Percentiles rank a stretch among this genome's conserved stretches.
Conservation (phyloP, 345 rosid species). For the Euphorbia lathyris region DNA sequence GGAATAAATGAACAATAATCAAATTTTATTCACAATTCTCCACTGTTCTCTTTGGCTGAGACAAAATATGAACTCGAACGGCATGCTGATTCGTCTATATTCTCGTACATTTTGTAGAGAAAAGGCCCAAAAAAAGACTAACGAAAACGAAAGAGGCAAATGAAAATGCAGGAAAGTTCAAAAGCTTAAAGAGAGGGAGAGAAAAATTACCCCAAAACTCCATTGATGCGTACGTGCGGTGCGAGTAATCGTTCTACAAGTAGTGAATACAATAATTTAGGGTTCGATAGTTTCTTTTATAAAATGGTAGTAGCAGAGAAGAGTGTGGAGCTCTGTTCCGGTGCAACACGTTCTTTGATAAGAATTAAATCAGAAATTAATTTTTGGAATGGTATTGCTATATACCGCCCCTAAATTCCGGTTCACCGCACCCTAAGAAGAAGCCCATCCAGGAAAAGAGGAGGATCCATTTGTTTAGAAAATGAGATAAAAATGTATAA, state of each 20-base stretch:
- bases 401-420: no score
- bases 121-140: background rate
- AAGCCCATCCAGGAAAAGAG: no score
- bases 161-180: background rate
- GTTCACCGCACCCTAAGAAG: no score
- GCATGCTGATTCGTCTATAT: background rate
- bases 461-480: no score
- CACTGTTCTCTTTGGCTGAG: background rate
- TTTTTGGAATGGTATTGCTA: no score
- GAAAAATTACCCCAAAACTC: constrained; percentile 56
- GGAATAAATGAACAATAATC: background rate
- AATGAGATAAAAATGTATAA: no score
- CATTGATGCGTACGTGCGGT: constrained; percentile 24
- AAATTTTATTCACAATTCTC: background rate
- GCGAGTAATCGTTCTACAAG: background rate
- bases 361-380: no score
- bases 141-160: background rate
- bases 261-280: background rate
- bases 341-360: background rate
- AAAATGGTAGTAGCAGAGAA: background rate
- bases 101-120: constrained; percentile 13
- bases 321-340: background rate
- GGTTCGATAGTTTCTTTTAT: background rate
- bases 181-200: background rate
- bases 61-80: background rate